Evolutionary conservation across 1,284 basidiomycete species (phyloP), one percentile per base, ranked within the genome.

Genomic region (Microbotryum violaceum): DNA sequence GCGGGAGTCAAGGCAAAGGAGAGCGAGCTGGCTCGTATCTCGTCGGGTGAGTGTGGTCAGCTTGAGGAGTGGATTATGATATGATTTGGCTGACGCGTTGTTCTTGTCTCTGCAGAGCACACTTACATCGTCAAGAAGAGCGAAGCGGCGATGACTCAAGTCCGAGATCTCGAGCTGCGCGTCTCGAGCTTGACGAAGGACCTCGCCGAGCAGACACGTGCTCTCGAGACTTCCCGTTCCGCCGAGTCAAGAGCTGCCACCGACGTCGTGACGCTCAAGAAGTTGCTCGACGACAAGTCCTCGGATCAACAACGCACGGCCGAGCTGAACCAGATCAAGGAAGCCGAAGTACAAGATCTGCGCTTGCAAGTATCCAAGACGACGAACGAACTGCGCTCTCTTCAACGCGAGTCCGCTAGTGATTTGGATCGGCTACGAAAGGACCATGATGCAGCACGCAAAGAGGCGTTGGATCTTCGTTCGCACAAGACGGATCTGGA

Each of bases 1-100:
- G 54, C 49, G 8, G 25, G 12, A 6, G n/a, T 54, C 14, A 52
- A 48, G 27, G 21, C 88, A 72, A 86, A 85, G 73, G 85, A 87
- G 67, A 82, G 80, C 55, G 87, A 91, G 37, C 33, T 70, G 6
- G 47, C 46, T 8, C 54, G 62, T 4, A 47, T 67, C 2, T 50
- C 56, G 16, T 27, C 60, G 8, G 67, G 81, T 66, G 82, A 83
- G 69, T 50, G 37, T 31, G 37, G 4, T 1, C 10, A n/a, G 10
- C 23, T n/a, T 20, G 16, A 1, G 48, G 21, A 1, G 7, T 10
- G 16, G 8, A 20, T 3, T 23, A 4, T n/a, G 9, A 25, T 29
- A 4, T 6, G 23, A 1, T 25, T 18, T 31, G 3, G 2, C 20
- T 54, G 18, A 48, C 25, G 37, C 14, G 5, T 16, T 12, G 8